Evolutionary conservation across 129 eudicot species (phyloP).

Genomic region (Kitagawia praeruptora): DNA sequence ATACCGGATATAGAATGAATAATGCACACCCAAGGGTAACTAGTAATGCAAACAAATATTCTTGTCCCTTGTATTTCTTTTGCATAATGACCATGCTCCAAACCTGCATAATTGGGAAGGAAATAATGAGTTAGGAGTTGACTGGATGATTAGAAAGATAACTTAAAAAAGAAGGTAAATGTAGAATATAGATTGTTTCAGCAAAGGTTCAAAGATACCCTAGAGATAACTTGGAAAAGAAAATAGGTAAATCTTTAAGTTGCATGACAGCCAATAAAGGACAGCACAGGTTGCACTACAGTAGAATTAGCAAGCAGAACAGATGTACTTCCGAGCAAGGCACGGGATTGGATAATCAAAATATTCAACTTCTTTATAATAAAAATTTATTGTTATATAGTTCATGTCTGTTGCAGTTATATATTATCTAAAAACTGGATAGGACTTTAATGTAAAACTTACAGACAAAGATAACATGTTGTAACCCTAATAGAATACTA

Average conservation of each 20-base stretch:
- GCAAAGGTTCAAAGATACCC: not conserved
- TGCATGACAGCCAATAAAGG: not conserved
- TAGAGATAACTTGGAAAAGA: not conserved
- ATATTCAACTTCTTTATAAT: no score
- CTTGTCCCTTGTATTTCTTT: constrained; percentile 49
- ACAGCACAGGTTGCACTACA: not conserved
- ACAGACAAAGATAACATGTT: no score
- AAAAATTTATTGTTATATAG: no score
- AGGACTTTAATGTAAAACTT: no score
- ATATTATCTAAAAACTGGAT: no score
- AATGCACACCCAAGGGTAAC: constrained; percentile 58
- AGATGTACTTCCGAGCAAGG: not conserved
- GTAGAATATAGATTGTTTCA: not conserved
- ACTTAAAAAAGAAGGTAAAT: not conserved
- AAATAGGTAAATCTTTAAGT: not conserved
- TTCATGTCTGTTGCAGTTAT: no score
- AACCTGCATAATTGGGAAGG: constrained; percentile 26
- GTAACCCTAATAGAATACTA: no score
- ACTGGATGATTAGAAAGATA: not conserved
- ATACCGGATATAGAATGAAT: constrained; percentile 54
- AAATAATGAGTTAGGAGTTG: not conserved
- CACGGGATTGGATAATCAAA: not conserved
- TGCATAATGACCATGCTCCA: constrained; percentile 68
- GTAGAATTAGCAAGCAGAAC: not conserved
- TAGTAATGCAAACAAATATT: constrained; percentile 43